Base-by-base conservation (phyloP, 768 basidiomycete species). In the Xerocomellus dryophilus region DNA sequence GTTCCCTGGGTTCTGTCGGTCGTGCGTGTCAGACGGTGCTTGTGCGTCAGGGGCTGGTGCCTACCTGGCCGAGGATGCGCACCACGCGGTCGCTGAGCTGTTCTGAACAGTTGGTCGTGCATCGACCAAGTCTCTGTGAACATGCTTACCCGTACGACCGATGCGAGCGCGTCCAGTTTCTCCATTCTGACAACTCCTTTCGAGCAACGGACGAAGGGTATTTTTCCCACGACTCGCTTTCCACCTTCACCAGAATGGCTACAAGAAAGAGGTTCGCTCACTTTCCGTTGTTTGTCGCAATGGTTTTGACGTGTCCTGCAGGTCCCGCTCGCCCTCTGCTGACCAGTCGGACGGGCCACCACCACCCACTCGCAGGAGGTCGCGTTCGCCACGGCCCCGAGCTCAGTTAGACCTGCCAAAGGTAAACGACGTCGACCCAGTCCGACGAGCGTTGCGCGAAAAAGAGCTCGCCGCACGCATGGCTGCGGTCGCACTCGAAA, bases 1-100 rank as follows among this genome's bases (percentile, higher is more conserved):
- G 61, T 88, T 85, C 4, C 92, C 88, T 8, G 93, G 91, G 63
- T 96, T 95, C 88, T 93, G 60, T 21, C 43, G 9, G 21, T 43
- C 46, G 43, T 36, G 23, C 1, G 38, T 2, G 43, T 63, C 17
- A 56, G 47, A 9, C 5, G 6, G 15, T 11, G 42, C 7, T 32
- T 5, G 20, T 15, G 2, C 14, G 20, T 20, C 0, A 47, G 40
- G 44, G 46, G 44, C 23, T 10, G 2, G 3, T 10, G n/a, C 31
- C 43, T 65, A 88, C 90, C 83, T 91, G 89, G 4, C 87, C 90
- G 18, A 93, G 71, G 8, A 93, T 76, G 57, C 90, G 76, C 7
- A 84, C 73, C 1, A 91, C 83, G 51, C 78, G 76, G 23, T 81
- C 78, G 61, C 84, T 90, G 50, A 93, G 74, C 90, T 92, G 61